Evolutionary conservation across 441 rosid species (phyloP), one percentile per base, ranked within the genome.

Genomic region (California macrophylla): DNA sequence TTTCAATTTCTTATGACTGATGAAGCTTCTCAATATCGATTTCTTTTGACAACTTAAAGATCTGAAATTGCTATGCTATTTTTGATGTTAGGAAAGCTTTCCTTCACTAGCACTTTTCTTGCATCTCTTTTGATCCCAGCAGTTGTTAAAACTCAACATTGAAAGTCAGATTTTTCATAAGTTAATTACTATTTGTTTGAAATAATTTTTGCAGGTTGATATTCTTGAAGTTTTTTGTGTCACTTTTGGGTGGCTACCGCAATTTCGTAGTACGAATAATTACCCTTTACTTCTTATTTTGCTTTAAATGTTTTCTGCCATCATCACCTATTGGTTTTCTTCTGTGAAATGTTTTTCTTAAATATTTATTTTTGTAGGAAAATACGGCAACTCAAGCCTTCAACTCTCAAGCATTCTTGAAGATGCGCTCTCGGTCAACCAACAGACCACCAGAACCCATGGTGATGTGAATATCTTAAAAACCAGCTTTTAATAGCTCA

Each of bases 171-270:
- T 45, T 67, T 47, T 52, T 36, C n/a, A 5, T 60, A 13, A 20
- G 18, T 25, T 60, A 24, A 3, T 60, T 60, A 25, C 34, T 25
- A 21, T 21, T 56, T 56, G 29, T 9, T 58, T 58, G 10, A 58
- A 1, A 21, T 24, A 66, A 20, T 25, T 75, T 25, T 72, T 20
- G 76, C 84, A 84, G 88, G 80, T 84, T 95, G 68, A 95, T 87
- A 81, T 95, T 90, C 81, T 83, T 95, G 61, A 95, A 86, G 86
- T 92, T 89, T 81, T 88, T 95, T 79, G 97, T 98, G 67, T 92
- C 97, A 71, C 81, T 91, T 67, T 80, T 86, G 78, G 82, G 83
- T 75, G 84, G 99, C 86, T 95, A 95, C 79, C 99, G 96, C 85
- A 95, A 95, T 82, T 95, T 95, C 81, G 81, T 95, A 56, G 99